phyloP scores from a whole-genome alignment of 495 filamentous ascomycete species.

The Hypoxylon rickii region DNA sequence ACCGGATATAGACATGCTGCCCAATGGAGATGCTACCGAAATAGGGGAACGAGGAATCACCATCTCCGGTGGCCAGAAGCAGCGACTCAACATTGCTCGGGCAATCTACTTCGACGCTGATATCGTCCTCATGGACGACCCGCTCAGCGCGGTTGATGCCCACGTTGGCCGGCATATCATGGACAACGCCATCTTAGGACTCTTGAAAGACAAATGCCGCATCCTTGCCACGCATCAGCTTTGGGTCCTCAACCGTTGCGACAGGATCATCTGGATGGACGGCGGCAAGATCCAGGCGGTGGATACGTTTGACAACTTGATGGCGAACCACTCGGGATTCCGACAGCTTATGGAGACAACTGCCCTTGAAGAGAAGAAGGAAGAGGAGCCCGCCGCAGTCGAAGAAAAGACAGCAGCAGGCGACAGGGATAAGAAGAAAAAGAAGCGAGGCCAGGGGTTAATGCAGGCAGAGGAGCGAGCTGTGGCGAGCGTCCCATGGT shows the following conservation, averaged over 20 bases:
- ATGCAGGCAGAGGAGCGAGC: constrained; percentile 94
- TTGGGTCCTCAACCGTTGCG: constrained; percentile 86
- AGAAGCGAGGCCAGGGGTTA: constrained; percentile 64
- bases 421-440: constrained; percentile 63
- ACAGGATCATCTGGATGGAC: constrained; percentile 90
- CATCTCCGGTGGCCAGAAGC: constrained; percentile 83
- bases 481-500: constrained; percentile 79
- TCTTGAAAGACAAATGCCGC: constrained; percentile 85
- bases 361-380: constrained; percentile 69
- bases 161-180: constrained; percentile 94
- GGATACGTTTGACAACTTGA: constrained; percentile 86
- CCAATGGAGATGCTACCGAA: constrained; percentile 71
- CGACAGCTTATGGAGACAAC: constrained; percentile 82
- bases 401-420: constrained; percentile 50
- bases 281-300: constrained; percentile 79
- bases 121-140: constrained; percentile 83
- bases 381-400: constrained; percentile 45
- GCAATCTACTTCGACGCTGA: constrained; percentile 86
- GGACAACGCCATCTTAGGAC: constrained; percentile 88
- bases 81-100: constrained; percentile 80
- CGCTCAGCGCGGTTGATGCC: constrained; percentile 80
- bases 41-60: constrained; percentile 83
- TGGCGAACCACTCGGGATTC: constrained; percentile 74
- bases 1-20: constrained; percentile 76
- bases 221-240: constrained; percentile 95